Conservation (phyloP, 345 rosid species). For the Moricandia arvensis region DNA sequence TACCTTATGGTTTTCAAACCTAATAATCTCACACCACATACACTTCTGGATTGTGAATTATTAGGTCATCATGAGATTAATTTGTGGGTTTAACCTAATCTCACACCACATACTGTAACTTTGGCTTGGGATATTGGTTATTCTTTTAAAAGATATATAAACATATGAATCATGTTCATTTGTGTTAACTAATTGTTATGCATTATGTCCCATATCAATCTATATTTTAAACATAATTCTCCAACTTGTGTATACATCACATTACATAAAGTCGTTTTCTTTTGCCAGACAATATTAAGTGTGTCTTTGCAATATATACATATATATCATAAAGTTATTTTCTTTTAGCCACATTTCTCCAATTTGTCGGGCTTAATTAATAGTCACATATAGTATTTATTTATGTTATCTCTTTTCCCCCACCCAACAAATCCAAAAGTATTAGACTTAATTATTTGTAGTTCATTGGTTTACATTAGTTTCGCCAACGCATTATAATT, state of each 20-base stretch:
- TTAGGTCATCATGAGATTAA: too few species aligned
- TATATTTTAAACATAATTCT: background rate
- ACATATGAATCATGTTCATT: slow-evolving; percentile 34
- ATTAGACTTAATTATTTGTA: background rate
- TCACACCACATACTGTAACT: slow-evolving; percentile 5
- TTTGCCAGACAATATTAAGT: slow-evolving; percentile 35
- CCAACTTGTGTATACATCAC: slow-evolving; percentile 36
- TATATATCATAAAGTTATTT: slow-evolving; percentile 1
- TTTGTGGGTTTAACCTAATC: too few species aligned
- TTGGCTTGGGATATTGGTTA: slow-evolving; percentile 8
- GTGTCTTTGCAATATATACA: slow-evolving; percentile 27
- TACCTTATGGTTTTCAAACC: slow-evolving; percentile 20
- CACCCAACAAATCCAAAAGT: slow-evolving; percentile 13
- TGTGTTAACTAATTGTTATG: slow-evolving; percentile 35
- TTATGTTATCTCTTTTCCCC: slow-evolving; percentile 30
- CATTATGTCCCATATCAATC: slow-evolving; percentile 35
- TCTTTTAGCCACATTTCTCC: slow-evolving; percentile 36
- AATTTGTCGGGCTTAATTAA: slow-evolving; percentile 37
- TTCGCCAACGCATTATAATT: background rate
- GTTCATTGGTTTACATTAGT: slow-evolving; percentile 1
- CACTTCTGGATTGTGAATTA: slow-evolving; percentile 4
- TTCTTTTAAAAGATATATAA: slow-evolving; percentile 17
- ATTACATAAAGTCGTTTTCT: slow-evolving; percentile 31
- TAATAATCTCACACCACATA: background rate
- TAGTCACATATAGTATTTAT: slow-evolving; percentile 14